Conservation (phyloP, 2,329 filamentous ascomycete genomes). For the Penicillium sumatraense region DNA sequence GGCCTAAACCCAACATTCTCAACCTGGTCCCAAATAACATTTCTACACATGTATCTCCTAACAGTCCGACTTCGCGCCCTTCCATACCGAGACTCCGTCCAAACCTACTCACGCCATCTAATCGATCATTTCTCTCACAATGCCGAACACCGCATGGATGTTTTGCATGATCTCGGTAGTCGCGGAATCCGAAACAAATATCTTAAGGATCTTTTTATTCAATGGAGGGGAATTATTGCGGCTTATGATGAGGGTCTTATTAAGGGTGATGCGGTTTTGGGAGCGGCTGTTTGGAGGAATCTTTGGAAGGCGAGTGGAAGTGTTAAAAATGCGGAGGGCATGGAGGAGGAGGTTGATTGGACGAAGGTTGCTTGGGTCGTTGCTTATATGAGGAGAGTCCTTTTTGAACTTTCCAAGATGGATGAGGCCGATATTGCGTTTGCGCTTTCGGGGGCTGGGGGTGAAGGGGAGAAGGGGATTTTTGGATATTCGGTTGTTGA, state of each 20-base stretch:
- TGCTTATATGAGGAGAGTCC: constrained; percentile 64
- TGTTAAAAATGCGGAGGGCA: no score
- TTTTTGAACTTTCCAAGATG: constrained; percentile 59
- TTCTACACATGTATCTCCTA: constrained; percentile 93
- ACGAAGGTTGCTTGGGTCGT: constrained; percentile 65
- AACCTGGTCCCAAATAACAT: constrained; percentile 94
- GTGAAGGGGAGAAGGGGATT: constrained; percentile 37
- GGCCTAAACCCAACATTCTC: constrained; percentile 84
- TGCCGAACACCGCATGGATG: constrained; percentile 72
- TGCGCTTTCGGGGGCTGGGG: constrained; percentile 45
- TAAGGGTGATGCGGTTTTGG: constrained; percentile 53
- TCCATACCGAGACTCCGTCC: constrained; percentile 65
- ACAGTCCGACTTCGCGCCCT: constrained; percentile 82
- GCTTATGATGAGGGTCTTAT: constrained; percentile 59
- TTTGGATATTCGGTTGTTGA: constrained; percentile 42
- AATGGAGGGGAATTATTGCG: constrained; percentile 85
- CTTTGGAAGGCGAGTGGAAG: constrained; percentile 79
- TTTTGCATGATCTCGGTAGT: constrained; percentile 54
- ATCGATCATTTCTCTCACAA: constrained; percentile 82
- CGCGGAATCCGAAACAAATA: constrained; percentile 63
- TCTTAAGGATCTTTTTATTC: constrained; percentile 85
- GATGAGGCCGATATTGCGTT: constrained; percentile 61
- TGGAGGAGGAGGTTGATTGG: constrained; percentile 61
- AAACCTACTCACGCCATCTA: constrained; percentile 84
- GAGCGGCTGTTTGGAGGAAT: constrained; percentile 87